Evolutionary conservation across 2,329 filamentous ascomycete genomes (phyloP), one percentile per base, ranked within the genome.

Genomic region (Fusarium euwallaceae): DNA sequence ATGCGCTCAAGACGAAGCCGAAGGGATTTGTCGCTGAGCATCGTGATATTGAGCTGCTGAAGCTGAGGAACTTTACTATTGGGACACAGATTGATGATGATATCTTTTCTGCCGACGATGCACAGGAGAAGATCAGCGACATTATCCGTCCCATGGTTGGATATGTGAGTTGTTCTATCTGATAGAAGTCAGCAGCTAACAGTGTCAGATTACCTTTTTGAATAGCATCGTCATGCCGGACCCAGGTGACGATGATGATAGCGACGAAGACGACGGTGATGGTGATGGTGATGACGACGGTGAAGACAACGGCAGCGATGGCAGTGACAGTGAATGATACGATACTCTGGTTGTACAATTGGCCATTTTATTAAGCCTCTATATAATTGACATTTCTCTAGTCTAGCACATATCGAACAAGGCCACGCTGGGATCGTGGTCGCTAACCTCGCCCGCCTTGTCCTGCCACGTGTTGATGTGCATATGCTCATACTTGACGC

Each of bases 1-100:
- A 90, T 71, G 94, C 95, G 16, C 86, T 98, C 61, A 97, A 97
- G 87, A 96, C 91, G 41, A 92, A 92, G 80, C 95, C 95, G 6
- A 96, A 95, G 93, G 94, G 93, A 56, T 97, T 93, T 80, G 86
- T 90, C 53, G 88, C 89, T 22, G 91, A 94, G 67, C 94, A 98
- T 80, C 86, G 89, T 48, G 93, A 98, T 76, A 95, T 98, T 78
- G 91, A 92, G 65, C 87, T 98, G 62, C 87, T 98, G 65, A 93
- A 95, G 77, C 87, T 98, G 79, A 89, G 92, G 70, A 97, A 92
- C 81, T 98, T 93, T 81, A 95, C 93, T 0, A 83, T 97, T 24
- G 88, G 90, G 41, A 91, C 87, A 69, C 90, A 91, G 79, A 83
- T 98, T 39, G 81, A 87, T 14, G 94, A 95, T 77, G 83, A 87